These are phyloP conservation scores for Irpex lacteus DNA, from an alignment of 1,284 basidiomycete species.

Conservation along the genomic window DNA sequence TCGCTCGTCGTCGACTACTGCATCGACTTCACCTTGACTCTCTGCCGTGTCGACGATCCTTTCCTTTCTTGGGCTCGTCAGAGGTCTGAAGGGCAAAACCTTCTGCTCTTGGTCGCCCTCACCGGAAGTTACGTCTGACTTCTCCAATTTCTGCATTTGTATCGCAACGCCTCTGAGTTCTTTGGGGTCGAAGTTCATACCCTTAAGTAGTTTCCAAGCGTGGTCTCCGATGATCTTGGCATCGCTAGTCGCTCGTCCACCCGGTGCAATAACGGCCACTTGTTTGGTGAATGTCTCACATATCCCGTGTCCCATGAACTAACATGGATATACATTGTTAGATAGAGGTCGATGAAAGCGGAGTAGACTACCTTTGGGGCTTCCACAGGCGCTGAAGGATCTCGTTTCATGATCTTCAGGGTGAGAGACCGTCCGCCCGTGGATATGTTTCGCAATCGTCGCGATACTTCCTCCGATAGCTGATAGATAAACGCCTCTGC, in stretches of 20 bases:
- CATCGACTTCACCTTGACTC: not conserved
- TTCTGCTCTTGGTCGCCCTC: conserved; percentile 44
- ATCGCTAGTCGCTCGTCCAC: conserved; percentile 74
- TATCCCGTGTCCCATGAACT: conserved; percentile 92
- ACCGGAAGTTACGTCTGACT: conserved; percentile 6
- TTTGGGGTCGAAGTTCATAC: conserved; percentile 74
- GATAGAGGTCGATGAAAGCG: not conserved
- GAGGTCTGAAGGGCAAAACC: conserved; percentile 49
- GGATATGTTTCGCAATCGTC: conserved; percentile 62
- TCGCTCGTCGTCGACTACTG: not conserved
- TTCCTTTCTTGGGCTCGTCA: conserved; percentile 19
- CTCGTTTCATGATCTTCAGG: conserved; percentile 87
- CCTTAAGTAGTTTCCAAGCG: conserved; percentile 73
- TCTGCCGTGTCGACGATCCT: conserved; percentile 12
- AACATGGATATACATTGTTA: conserved; percentile 1
- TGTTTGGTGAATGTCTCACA: conserved; percentile 86
- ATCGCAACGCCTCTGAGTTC: conserved; percentile 95
- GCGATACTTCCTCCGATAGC: conserved; percentile 76
- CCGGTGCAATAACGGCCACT: conserved; percentile 51
- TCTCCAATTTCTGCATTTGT: conserved; percentile 87
- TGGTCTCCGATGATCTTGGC: conserved; percentile 70
- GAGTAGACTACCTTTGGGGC: conserved; percentile 73
- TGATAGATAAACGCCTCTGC: conserved; percentile 76
- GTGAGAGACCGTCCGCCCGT: conserved; percentile 75
- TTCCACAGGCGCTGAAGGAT: conserved; percentile 85